Evolutionary conservation across 345 rosid species (phyloP).

Genomic region (Alliaria petiolata): DNA sequence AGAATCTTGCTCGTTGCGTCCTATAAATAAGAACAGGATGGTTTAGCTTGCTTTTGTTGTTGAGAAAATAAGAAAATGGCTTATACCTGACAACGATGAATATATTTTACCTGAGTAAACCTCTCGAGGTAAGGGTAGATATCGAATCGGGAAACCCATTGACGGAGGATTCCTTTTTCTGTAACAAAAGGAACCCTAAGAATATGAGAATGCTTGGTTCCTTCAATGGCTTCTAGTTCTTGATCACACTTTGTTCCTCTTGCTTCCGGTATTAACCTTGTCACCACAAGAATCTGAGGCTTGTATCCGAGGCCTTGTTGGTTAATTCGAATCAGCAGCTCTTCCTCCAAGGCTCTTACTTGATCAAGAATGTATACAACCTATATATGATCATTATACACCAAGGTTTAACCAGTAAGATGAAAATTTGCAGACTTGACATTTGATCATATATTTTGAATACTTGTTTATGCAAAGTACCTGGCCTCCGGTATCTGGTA

Average conservation of each 20-base stretch:
- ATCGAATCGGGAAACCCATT: constrained; percentile 93
- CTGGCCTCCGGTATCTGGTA: constrained; percentile 98
- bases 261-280: constrained; percentile 80
- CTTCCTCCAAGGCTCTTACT: constrained; percentile 91
- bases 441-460: not conserved
- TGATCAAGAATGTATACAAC: constrained; percentile 98
- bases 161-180: constrained; percentile 58
- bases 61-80: too few relatives aligned
- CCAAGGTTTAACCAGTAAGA: not conserved
- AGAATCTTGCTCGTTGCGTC: constrained; percentile 66
- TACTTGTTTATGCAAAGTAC: constrained; percentile 25
- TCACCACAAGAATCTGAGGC: constrained; percentile 91
- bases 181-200: constrained; percentile 84
- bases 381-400: constrained; percentile 33
- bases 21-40: constrained; percentile 21
- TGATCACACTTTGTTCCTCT: constrained; percentile 76
- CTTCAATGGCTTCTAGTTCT: constrained; percentile 65
- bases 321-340: constrained; percentile 57
- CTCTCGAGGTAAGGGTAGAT: constrained; percentile 82
- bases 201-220: constrained; percentile 68
- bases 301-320: constrained; percentile 69
- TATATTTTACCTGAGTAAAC: constrained; percentile 54
- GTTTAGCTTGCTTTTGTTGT: not conserved
- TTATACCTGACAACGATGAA: not conserved
- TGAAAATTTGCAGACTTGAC: not conserved